Conservation (phyloP, 768 basidiomycete species). For the Lactarius sp. region DNA sequence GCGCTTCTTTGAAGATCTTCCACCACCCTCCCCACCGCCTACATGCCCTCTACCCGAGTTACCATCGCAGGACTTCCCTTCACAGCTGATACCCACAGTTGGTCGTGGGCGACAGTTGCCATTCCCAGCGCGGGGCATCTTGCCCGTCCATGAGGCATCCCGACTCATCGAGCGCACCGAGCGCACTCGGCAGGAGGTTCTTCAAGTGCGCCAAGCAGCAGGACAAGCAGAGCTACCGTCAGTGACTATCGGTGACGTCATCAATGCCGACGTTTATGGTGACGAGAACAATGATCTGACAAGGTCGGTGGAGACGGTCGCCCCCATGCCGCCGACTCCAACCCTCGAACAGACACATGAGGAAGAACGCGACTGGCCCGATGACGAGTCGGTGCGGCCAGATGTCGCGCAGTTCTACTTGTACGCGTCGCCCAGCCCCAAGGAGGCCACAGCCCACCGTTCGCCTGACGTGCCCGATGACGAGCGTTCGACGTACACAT, state of each 20-base stretch:
- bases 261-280: background rate
- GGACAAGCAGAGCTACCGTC: background rate
- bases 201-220: background rate
- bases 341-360: background rate
- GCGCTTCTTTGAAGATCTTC: conserved; percentile 21
- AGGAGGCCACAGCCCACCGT: background rate
- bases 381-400: conserved; percentile 18
- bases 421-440: background rate
- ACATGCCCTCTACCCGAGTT: conserved; percentile 21
- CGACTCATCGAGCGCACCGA: conserved; percentile 25
- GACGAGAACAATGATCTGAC: background rate
- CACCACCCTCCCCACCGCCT: conserved; percentile 26
- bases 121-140: conserved; percentile 46
- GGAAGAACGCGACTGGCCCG: conserved; percentile 11
- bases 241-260: background rate
- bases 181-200: background rate
- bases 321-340: background rate
- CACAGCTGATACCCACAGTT: conserved; percentile 15
- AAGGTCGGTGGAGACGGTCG: background rate
- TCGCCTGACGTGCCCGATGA: conserved; percentile 14
- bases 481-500: conserved; percentile 20
- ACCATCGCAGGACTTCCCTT: conserved; percentile 12
- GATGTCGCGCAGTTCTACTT: conserved; percentile 24
- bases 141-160: conserved; percentile 27
- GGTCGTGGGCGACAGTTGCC: conserved; percentile 48